Evolutionary conservation across 164 flowering plant genomes (phyloP), one percentile per base, ranked within the genome.

Genomic region (Houttuynia cordata): DNA sequence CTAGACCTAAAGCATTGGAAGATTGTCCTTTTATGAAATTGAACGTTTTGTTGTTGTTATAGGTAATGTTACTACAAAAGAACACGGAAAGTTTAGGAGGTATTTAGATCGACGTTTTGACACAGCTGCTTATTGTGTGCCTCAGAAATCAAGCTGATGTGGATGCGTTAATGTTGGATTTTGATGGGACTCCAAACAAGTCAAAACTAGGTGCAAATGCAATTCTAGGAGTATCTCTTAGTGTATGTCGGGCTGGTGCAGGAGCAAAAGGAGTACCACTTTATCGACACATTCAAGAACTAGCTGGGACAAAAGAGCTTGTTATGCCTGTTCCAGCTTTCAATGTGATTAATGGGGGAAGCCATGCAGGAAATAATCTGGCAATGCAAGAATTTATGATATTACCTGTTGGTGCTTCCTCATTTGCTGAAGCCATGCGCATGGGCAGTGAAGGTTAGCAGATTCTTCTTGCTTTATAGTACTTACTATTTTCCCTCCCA

Each of bases 361-460:
- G 94, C 75, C 98, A 93, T 76, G 98, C 98, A 57, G 98, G 96
- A 40, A 93, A 93, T 70, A 90, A 85, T 65, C 64, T 93, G 69
- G 96, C 98, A 55, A 89, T 93, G 97, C 98, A 93, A 76, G 98
- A 93, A 62, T 87, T 93, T 69, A 93, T 93, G 98, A 90, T 93
- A 67, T 70, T 93, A 53, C 97, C 98, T 13, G 88, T 90, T 0
- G 98, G 97, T 58, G 98, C 97, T 34, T 56, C 76, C 57, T 80
- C 96, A 58, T 93, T 93, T 76, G 81, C 92, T 12, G 98, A 93
- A 80, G 98, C 98, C 21, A 75, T 93, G 56, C 77, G 82, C 49
- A 93, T 93, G 98, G 98, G 98, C 20, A 84, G 96, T 75, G 97
- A 93, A 83, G 96, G 96, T 85, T 41, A 72, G 83, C 58, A 62